Percentiles rank a stretch among this genome's conserved stretches.
phyloP scores from a whole-genome alignment of 2,329 filamentous ascomycete genomes.

The Trichoderma aggressivum region DNA sequence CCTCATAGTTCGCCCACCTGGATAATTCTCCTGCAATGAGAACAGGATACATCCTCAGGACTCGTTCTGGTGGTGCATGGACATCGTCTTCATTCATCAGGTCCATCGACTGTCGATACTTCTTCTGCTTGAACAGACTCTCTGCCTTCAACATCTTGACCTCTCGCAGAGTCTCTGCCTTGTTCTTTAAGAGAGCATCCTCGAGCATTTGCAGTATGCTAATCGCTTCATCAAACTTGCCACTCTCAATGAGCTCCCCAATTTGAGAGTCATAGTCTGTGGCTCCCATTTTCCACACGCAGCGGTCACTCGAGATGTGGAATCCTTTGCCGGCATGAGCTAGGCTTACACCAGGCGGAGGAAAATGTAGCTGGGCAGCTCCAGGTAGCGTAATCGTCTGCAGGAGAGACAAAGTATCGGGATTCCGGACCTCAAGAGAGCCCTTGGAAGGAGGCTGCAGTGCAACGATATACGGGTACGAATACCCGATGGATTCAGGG shows the following conservation, averaged over 20 bases:
- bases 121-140: slow-evolving; percentile 73
- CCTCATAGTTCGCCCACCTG: slow-evolving; percentile 43
- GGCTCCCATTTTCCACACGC: slow-evolving; percentile 94
- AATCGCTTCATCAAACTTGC: slow-evolving; percentile 83
- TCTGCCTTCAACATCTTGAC: slow-evolving; percentile 92
- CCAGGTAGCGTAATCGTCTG: slow-evolving; percentile 81
- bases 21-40: slow-evolving; percentile 81
- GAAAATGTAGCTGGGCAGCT: slow-evolving; percentile 83
- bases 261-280: slow-evolving; percentile 89
- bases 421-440: slow-evolving; percentile 84
- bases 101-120: slow-evolving; percentile 82
- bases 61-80: slow-evolving; percentile 81
- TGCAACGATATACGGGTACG: slow-evolving; percentile 90
- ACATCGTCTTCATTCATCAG: slow-evolving; percentile 82
- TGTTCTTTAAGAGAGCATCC: slow-evolving; percentile 82
- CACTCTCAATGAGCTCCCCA: slow-evolving; percentile 70
- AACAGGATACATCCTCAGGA: slow-evolving; percentile 79
- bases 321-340: slow-evolving; percentile 96
- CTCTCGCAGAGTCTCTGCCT: slow-evolving; percentile 73
- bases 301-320: slow-evolving; percentile 84
- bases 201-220: slow-evolving; percentile 87
- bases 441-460: slow-evolving; percentile 81
- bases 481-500: slow-evolving; percentile 90
- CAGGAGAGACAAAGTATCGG: slow-evolving; percentile 82
- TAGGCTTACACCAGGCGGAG: slow-evolving; percentile 88